Evolutionary conservation across 345 rosid species (phyloP), one percentile per base, ranked within the genome.

Genomic region (Barbarea vulgaris): DNA sequence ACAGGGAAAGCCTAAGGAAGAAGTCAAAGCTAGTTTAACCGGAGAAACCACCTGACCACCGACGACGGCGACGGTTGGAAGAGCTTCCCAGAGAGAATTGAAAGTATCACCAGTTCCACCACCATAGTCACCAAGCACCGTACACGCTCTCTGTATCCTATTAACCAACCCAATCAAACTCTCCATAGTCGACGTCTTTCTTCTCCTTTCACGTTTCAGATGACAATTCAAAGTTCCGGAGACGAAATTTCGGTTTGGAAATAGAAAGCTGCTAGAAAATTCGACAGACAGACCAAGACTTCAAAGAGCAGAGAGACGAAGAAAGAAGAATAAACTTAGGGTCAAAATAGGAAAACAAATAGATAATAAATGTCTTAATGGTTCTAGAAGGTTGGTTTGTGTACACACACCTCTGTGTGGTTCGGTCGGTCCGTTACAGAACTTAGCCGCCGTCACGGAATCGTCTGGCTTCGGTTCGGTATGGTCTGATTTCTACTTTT

Each of bases 41-140:
- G 25, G 63, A 53, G n/a, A 58, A 47, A 1, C 27, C 59, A 89
- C 95, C 91, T 89, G 97, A 74, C 97, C 97, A 75, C 97, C 97
- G 30, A 88, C 96, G 37, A 91, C 97, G 27, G 87, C 96, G 28
- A 91, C 97, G 37, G 97, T 78, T 5, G 91, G 97, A 34, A 91
- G 93, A 85, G 97, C 96, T 83, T 95, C 98, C 99, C 98, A 92
- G 12, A 95, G 97, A 56, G 98, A 90, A 77, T 86, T 84, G 76
- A 89, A 87, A 67, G 87, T 80, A 60, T 84, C 91, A n/a, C 82
- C 85, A 63, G 79, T 60, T 52, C 76, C 93, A 58, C 94, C 98
- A 3, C 99, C 99, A 25, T 92, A 81, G 74, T 95, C 97, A 7
- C 99, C 99, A 57, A 95, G 93, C 3, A 89, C 86, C 19, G 98